Conservation (phyloP, 805 yeast species). For the Helenozyma rhizophorensis region DNA sequence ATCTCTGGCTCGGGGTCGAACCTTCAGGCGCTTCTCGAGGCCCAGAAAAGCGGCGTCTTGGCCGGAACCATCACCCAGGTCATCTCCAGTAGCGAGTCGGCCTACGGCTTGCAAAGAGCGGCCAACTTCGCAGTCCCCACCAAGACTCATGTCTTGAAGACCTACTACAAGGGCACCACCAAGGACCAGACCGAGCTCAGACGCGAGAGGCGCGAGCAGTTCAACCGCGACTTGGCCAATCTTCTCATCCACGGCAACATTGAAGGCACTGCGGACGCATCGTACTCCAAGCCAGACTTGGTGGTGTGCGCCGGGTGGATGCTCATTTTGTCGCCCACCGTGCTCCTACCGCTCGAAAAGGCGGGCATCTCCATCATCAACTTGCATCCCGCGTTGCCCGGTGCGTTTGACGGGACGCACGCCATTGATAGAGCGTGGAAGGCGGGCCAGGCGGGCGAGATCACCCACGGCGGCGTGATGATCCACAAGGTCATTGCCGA, state of each 20-base stretch:
- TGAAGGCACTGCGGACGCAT: conserved; percentile 24
- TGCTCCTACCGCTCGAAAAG: conserved; percentile 59
- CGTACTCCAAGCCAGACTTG: conserved; percentile 62
- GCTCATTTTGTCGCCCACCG: conserved; percentile 79
- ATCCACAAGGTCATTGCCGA: conserved; percentile 94
- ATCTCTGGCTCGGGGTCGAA: conserved; percentile 97
- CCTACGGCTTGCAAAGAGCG: conserved; percentile 86
- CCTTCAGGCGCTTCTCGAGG: conserved; percentile 89
- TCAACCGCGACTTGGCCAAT: conserved; percentile 75
- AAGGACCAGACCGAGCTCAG: conserved; percentile 63
- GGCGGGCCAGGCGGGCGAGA: conserved; percentile 84
- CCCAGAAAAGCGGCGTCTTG: conserved; percentile 38
- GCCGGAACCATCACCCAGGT: conserved; percentile 66
- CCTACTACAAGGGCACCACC: conserved; percentile 70
- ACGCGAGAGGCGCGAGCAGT: conserved; percentile 55
- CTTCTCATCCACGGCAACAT: conserved; percentile 50
- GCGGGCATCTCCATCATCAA: conserved; percentile 77
- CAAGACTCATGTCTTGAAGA: conserved; percentile 62
- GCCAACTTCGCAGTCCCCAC: conserved; percentile 65
- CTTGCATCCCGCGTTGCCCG: conserved; percentile 95
- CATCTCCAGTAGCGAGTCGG: conserved; percentile 79
- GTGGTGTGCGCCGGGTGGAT: conserved; percentile 99
- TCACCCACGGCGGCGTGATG: conserved; percentile 86
- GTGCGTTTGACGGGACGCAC: conserved; percentile 94
- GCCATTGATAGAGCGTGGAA: conserved; percentile 97